Conservation (phyloP, 768 basidiomycete species). For the Kondoa malvinella region DNA sequence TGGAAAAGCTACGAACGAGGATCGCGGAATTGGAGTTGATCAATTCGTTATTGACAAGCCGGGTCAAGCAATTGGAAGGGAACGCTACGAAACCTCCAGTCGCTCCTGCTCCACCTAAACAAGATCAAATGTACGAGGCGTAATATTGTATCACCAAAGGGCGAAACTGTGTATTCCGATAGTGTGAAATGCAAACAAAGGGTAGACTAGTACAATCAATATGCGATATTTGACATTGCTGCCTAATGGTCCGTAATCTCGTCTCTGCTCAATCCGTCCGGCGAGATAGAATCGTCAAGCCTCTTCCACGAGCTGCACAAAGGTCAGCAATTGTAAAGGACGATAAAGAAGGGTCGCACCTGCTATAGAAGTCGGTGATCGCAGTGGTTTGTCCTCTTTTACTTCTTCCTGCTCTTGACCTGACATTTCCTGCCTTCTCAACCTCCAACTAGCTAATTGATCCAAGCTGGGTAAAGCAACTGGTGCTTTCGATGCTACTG, state of each 20-base stretch:
- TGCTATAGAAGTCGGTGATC: background rate
- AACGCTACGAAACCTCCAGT: background rate
- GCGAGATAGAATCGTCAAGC: background rate
- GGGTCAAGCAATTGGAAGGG: conserved; percentile 16
- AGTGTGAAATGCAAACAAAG: background rate
- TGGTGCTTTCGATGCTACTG: too few species aligned
- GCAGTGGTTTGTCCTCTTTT: background rate
- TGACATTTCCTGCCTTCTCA: background rate
- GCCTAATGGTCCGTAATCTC: too few species aligned
- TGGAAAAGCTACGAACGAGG: conserved; percentile 6
- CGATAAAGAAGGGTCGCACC: background rate
- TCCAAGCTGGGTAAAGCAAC: background rate
- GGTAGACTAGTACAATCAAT: too few species aligned
- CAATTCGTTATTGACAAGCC: conserved; percentile 11
- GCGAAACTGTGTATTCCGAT: background rate
- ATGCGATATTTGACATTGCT: too few species aligned
- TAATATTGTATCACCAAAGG: too few species aligned
- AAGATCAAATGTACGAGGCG: too few species aligned
- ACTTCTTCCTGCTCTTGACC: background rate
- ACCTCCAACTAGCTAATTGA: background rate
- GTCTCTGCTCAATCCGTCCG: background rate
- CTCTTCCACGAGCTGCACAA: background rate
- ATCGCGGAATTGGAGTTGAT: conserved; percentile 17
- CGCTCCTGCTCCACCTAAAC: background rate
- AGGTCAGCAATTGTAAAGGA: background rate